Percentiles rank a stretch among this genome's conserved stretches.
These are phyloP conservation scores for Cardamine chenopodiifolia DNA, from an alignment of 345 rosid species.

Conservation along the genomic window DNA sequence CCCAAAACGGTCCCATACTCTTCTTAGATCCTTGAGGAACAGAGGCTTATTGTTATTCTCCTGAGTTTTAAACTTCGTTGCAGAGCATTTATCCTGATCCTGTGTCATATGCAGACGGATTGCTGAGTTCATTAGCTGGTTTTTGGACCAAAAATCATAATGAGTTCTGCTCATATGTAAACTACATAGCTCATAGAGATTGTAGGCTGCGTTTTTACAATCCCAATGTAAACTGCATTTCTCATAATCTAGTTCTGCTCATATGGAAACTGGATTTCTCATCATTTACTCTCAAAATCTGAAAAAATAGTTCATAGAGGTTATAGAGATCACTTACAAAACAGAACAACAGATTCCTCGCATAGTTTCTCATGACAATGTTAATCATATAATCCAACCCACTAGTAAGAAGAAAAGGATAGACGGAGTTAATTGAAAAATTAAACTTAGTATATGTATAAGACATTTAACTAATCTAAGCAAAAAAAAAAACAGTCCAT, in stretches of 20 bases:
- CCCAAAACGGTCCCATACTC: conserved; percentile 61
- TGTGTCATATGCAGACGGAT: conserved; percentile 38
- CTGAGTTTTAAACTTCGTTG: conserved; percentile 54
- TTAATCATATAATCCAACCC: conserved; percentile 37
- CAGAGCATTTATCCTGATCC: conserved; percentile 62
- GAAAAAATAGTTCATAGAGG: neutral
- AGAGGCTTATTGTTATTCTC: conserved; percentile 64
- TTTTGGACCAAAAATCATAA: neutral
- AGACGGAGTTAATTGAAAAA: neutral
- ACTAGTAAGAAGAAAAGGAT: conserved; percentile 15
- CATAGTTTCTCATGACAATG: conserved; percentile 25
- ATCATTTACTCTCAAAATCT: neutral
- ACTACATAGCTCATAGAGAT: conserved; percentile 1
- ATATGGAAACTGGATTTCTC: neutral
- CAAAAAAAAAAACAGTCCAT: conserved; percentile 3
- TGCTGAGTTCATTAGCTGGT: conserved; percentile 11
- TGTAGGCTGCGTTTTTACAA: neutral
- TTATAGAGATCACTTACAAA: conserved; percentile 35
- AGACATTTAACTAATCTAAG: neutral
- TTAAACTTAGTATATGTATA: neutral
- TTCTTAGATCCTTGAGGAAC: conserved; percentile 74
- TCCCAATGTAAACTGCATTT: neutral
- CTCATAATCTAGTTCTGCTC: neutral
- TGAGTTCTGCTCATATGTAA: neutral
- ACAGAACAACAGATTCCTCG: conserved; percentile 29